Base-by-base conservation (phyloP, 208 protist genomes). In the Crithidia fasciculata region DNA sequence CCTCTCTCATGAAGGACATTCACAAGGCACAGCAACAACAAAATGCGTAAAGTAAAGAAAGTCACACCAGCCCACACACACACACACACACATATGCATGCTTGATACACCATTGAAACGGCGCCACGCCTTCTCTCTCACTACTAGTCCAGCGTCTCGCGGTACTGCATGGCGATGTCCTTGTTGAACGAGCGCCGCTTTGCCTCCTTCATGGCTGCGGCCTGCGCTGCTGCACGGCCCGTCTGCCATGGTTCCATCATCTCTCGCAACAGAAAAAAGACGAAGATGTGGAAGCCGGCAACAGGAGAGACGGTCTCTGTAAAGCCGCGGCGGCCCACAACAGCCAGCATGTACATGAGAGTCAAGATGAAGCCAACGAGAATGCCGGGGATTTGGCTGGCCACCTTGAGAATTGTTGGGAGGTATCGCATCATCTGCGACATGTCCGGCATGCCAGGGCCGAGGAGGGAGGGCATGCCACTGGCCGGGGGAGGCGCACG, bases 161-260 rank as follows among this genome's bases (percentile, higher is more conserved):
- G 72, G 72, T 83, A 95, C 64, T 84, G 81, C 82, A 95, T 82
- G 19, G 81, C 76, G 50, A 95, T 89, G 68, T 95, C 90, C 6
- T 68, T 74, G n/a, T 74, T 76, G 66, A 95, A 89, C 37, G 76
- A 74, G 10, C 70, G 55, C 50, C 70, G 72, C 61, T 69, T 65
- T n/a, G 57, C 72, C 59, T 78, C 68, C 52, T 80, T 72, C 39
- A 53, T 43, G 37, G 62, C 55, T 9, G 74, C 75, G 8, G 50
- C 67, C 5, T 19, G 45, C 8, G 78, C 68, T 13, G 60, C 40
- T n/a, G 12, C 55, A 15, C 59, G 69, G 4, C 87, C 86, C 40
- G 69, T 55, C 37, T 59, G 43, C 75, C 76, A 90, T 47, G 82
- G 82, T 60, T 66, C 63, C 6, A 86, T 56, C 28, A 95, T 72